Conservation (phyloP, 768 basidiomycete genomes). For the Phaffia australis region DNA sequence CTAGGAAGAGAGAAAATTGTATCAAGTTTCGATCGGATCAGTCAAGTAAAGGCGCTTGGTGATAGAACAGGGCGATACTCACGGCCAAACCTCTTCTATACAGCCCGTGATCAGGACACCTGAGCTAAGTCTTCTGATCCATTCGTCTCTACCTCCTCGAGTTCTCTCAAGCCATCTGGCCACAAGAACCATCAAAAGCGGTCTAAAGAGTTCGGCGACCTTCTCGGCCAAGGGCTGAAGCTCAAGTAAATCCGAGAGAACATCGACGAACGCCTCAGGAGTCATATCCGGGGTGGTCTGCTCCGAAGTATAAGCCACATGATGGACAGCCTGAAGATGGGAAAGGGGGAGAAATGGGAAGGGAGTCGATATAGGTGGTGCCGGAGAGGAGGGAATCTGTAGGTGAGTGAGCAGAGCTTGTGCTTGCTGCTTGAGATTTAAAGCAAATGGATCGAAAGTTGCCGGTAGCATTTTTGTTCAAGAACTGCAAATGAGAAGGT, state of each 20-base stretch:
- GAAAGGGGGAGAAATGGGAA: slow-evolving; percentile 18
- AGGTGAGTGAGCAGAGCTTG: slow-evolving; percentile 7
- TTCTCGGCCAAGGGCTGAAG: slow-evolving; percentile 52
- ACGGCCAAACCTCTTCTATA: slow-evolving; percentile 38
- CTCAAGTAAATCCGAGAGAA: slow-evolving; percentile 53
- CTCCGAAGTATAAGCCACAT: slow-evolving; percentile 1
- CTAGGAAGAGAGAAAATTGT: slow-evolving; percentile 21
- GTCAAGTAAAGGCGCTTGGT: not conserved
- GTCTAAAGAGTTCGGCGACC: slow-evolving; percentile 59
- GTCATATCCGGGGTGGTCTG: not conserved
- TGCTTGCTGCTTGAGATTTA: slow-evolving; percentile 16
- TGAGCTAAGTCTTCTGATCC: slow-evolving; percentile 39
- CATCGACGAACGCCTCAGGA: slow-evolving; percentile 25
- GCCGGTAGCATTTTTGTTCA: too few relatives aligned
- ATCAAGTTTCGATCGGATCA: too few relatives aligned
- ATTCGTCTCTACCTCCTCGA: slow-evolving; percentile 37
- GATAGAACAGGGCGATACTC: slow-evolving; percentile 21
- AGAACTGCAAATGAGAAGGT: too few relatives aligned
- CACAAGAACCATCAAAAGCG: slow-evolving; percentile 66
- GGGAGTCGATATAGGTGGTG: not conserved
- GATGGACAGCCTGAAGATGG: not conserved
- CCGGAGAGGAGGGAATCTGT: slow-evolving; percentile 1
- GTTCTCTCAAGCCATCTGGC: slow-evolving; percentile 61
- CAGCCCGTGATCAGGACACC: slow-evolving; percentile 32
- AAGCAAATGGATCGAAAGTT: slow-evolving; percentile 15